These are phyloP conservation scores for Globisporangium takayamanum DNA, from an alignment of 352 stramenopile genomes.

Conservation along the genomic window DNA sequence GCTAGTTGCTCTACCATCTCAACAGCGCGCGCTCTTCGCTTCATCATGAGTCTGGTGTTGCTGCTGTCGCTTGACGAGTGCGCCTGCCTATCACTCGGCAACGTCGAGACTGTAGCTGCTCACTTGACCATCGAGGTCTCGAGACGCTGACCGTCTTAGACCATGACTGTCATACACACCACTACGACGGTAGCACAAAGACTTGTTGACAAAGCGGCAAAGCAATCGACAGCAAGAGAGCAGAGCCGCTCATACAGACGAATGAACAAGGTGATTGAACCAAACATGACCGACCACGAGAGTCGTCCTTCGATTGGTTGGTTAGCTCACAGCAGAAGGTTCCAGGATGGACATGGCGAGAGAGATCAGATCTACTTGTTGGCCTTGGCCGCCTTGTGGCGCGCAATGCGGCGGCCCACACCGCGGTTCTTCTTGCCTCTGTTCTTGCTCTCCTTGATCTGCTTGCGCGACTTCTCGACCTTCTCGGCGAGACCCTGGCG, in stretches of 20 bases:
- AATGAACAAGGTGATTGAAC: neutral
- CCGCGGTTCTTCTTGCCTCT: constrained; percentile 96
- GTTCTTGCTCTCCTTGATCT: constrained; percentile 99
- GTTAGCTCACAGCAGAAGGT: constrained; percentile 22
- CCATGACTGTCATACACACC: no score
- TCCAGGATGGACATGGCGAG: constrained; percentile 14
- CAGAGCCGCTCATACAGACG: neutral
- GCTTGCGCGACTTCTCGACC: constrained; percentile 97
- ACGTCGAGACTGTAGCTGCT: no score
- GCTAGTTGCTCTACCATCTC: constrained; percentile 9
- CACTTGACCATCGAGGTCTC: no score
- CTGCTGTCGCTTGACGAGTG: no score
- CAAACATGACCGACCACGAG: neutral
- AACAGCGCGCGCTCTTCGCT: neutral
- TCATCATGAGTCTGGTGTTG: neutral
- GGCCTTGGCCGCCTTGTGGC: constrained; percentile 99
- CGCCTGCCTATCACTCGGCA: no score
- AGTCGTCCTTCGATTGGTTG: constrained; percentile 12
- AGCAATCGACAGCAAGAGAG: no score
- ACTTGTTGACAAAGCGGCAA: no score
- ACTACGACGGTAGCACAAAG: no score
- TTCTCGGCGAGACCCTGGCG: constrained; percentile 89
- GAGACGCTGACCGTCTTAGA: no score
- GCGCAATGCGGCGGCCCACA: constrained; percentile 96
- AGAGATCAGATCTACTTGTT: constrained; percentile 80